These are phyloP conservation scores for Talaromyces sp. DNA, from an alignment of 2,329 filamentous ascomycete genomes.

Conservation along the genomic window DNA sequence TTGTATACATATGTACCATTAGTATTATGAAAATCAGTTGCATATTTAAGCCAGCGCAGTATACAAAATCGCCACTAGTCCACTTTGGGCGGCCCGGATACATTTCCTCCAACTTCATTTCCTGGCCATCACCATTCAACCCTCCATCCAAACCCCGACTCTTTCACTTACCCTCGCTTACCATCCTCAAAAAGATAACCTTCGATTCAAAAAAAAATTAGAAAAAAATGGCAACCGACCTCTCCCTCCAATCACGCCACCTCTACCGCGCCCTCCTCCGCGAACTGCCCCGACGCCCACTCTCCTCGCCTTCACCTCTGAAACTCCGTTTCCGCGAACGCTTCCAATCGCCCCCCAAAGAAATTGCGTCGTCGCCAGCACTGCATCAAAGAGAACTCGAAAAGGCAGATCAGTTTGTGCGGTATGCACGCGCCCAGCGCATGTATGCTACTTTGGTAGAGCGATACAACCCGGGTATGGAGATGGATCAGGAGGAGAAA, in stretches of 20 bases:
- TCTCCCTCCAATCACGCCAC: conserved; percentile 53
- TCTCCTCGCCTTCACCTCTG: conserved; percentile 59
- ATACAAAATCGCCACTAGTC: background rate
- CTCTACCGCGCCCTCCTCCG: conserved; percentile 86
- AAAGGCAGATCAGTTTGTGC: conserved; percentile 70
- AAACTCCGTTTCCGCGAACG: conserved; percentile 63
- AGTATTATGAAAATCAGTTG: no score
- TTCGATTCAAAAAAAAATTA: background rate
- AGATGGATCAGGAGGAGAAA: conserved; percentile 77
- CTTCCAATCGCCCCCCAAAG: conserved; percentile 37
- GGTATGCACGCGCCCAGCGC: conserved; percentile 80
- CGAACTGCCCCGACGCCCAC: conserved; percentile 71
- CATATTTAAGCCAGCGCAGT: background rate
- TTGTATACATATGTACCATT: no score
- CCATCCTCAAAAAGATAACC: background rate
- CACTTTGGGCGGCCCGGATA: background rate
- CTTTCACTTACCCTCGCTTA: background rate
- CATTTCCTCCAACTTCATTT: background rate
- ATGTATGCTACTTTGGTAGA: conserved; percentile 77
- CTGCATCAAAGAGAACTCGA: conserved; percentile 29
- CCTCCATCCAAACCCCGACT: background rate
- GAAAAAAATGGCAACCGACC: conserved; percentile 13
- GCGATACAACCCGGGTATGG: conserved; percentile 89
- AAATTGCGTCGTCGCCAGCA: conserved; percentile 22
- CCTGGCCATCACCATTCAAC: background rate